Evolutionary conservation across 208 protist species (phyloP).

Genomic region (Balamuthia mandrillaris): DNA sequence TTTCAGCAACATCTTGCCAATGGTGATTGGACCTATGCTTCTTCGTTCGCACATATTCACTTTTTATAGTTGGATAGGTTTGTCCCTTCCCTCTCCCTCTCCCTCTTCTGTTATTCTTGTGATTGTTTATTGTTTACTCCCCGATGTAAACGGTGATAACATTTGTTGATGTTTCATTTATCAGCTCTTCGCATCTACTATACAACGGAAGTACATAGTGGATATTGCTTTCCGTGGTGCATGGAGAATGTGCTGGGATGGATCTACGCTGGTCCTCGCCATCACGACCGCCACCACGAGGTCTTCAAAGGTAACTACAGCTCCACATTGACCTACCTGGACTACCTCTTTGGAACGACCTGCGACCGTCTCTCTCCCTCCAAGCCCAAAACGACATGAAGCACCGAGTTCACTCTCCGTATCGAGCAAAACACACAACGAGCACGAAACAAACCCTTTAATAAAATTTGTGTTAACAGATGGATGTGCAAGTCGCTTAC

Average conservation of each 20-base stretch:
- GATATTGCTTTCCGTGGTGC: constrained; percentile 66
- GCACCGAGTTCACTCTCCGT: too few relatives aligned
- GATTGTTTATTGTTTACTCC: neutral
- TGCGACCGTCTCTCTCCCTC: too few relatives aligned
- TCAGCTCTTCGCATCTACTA: constrained; percentile 54
- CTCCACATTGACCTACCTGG: constrained; percentile 53
- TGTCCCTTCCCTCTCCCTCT: neutral
- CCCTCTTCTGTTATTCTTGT: neutral
- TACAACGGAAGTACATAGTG: constrained; percentile 52
- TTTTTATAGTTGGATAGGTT: constrained; percentile 6
- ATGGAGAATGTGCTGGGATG: too few relatives aligned
- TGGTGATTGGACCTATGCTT: constrained; percentile 54
- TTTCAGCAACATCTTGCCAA: constrained; percentile 34
- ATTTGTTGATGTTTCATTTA: constrained; percentile 45
- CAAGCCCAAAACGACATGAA: too few relatives aligned
- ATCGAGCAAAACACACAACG: too few relatives aligned
- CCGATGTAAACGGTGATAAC: neutral
- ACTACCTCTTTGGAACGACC: constrained; percentile 57
- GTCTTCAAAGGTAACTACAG: constrained; percentile 57
- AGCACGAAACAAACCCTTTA: too few relatives aligned
- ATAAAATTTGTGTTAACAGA: too few relatives aligned
- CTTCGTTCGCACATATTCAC: constrained; percentile 50
- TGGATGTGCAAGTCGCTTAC: too few relatives aligned
- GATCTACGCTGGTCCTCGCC: constrained; percentile 22
- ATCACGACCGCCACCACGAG: constrained; percentile 62